Percentiles rank a stretch among this genome's conserved stretches.
Conservation (phyloP, 2,329 filamentous ascomycete species). For the Beauveria brongniartii region DNA sequence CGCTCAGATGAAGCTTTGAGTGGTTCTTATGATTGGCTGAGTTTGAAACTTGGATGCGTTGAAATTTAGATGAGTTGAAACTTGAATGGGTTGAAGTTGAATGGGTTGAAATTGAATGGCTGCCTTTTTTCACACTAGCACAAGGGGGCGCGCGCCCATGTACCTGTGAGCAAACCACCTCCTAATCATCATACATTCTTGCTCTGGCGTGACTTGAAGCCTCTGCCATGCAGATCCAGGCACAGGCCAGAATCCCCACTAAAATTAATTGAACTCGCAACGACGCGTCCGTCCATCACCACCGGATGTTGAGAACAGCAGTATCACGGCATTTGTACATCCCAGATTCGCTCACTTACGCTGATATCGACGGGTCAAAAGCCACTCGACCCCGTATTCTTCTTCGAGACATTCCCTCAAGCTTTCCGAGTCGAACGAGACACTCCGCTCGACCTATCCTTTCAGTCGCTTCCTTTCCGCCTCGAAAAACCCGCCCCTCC, state of each 20-base stretch:
- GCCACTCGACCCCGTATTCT: too few species aligned
- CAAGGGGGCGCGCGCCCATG: too few species aligned
- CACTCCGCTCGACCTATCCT: too few species aligned
- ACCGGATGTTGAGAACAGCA: not conserved
- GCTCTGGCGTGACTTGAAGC: too few species aligned
- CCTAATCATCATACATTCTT: too few species aligned
- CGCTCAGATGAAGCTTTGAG: not conserved
- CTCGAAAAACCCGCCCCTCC: too few species aligned
- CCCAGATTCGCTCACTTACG: too few species aligned
- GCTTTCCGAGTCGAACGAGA: not conserved
- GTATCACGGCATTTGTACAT: not conserved
- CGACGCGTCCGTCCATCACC: not conserved
- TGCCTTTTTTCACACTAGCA: not conserved
- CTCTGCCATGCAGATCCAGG: not conserved
- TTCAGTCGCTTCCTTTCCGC: too few species aligned
- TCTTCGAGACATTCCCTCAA: too few species aligned
- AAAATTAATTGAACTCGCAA: not conserved
- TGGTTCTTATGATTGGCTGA: too few species aligned
- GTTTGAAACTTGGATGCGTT: not conserved
- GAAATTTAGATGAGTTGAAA: not conserved
- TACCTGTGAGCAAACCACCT: too few species aligned
- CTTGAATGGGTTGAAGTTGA: not conserved
- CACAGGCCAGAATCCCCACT: not conserved
- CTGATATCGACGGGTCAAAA: not conserved
- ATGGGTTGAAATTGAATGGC: not conserved